These are phyloP conservation scores for Fusarium goolgardi DNA, from an alignment of 2,329 filamentous ascomycete genomes.

Conservation along the genomic window DNA sequence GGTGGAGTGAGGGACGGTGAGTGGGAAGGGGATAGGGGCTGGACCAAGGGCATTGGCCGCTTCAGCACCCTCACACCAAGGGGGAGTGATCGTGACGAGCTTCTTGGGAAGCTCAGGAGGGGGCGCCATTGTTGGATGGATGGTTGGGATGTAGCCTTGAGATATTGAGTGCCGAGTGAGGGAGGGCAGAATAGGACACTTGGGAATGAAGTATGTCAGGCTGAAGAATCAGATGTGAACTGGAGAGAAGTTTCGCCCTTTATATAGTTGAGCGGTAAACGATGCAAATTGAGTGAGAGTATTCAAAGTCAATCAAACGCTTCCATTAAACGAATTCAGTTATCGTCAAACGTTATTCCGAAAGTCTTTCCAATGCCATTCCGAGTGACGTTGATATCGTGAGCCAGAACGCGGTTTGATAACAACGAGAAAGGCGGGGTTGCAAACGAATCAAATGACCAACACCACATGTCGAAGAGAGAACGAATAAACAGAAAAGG, in stretches of 20 bases:
- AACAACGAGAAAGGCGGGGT: background rate
- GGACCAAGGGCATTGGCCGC: background rate
- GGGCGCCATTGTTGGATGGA: constrained; percentile 11
- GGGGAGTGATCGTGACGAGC: constrained; percentile 29
- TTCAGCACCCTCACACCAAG: constrained; percentile 13
- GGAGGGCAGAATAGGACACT: background rate
- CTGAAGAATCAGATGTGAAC: background rate
- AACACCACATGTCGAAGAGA: background rate
- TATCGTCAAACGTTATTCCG: background rate
- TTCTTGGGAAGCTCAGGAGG: constrained; percentile 19
- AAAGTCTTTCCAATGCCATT: background rate
- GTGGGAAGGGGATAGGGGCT: constrained; percentile 6
- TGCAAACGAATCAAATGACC: background rate
- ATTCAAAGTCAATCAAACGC: background rate
- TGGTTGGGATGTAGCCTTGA: background rate
- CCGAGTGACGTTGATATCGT: background rate
- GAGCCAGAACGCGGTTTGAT: background rate
- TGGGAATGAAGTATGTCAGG: background rate
- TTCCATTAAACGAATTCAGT: background rate
- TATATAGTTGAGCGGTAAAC: background rate
- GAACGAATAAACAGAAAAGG: background rate
- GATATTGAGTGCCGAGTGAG: background rate
- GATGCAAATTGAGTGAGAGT: background rate
- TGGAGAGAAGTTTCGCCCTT: background rate
- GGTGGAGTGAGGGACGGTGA: constrained; percentile 24